Percentiles rank a stretch among this genome's conserved stretches.
Conservation (phyloP, 805 yeast species). For the Barnettozyma siamensis region DNA sequence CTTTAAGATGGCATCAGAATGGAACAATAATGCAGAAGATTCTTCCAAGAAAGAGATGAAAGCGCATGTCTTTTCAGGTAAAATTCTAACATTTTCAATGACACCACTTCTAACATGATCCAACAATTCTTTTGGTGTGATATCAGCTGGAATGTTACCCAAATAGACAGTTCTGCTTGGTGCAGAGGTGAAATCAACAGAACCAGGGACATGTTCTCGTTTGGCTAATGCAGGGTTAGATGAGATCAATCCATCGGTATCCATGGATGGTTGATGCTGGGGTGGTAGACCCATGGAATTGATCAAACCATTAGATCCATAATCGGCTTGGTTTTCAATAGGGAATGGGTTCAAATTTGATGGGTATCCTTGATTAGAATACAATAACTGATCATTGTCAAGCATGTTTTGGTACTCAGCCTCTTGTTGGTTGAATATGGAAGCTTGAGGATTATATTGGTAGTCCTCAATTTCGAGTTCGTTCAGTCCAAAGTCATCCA, state of each 20-base stretch:
- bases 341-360: neutral
- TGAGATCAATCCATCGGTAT: slow-evolving; percentile 9
- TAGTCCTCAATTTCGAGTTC: slow-evolving; percentile 6
- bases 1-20: slow-evolving; percentile 86
- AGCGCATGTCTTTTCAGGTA: slow-evolving; percentile 87
- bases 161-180: slow-evolving; percentile 85
- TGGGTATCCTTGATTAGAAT: slow-evolving; percentile 1
- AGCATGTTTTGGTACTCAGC: slow-evolving; percentile 1
- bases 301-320: neutral
- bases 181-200: slow-evolving; percentile 35
- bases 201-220: slow-evolving; percentile 1
- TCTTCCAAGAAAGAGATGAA: slow-evolving; percentile 86
- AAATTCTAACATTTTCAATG: slow-evolving; percentile 68
- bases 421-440: slow-evolving; percentile 5
- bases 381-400: slow-evolving; percentile 2
- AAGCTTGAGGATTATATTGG: slow-evolving; percentile 2
- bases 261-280: slow-evolving; percentile 3
- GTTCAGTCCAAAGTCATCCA: slow-evolving; percentile 9
- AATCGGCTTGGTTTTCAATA: neutral
- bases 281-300: neutral
- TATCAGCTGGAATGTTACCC: slow-evolving; percentile 81
- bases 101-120: slow-evolving; percentile 91
- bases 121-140: slow-evolving; percentile 73
- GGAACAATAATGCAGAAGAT: slow-evolving; percentile 83
- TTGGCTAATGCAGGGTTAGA: neutral